Evolutionary conservation across 2,329 filamentous ascomycete species (phyloP), one percentile per base, ranked within the genome.

Genomic region (Calonectria henricotiae): DNA sequence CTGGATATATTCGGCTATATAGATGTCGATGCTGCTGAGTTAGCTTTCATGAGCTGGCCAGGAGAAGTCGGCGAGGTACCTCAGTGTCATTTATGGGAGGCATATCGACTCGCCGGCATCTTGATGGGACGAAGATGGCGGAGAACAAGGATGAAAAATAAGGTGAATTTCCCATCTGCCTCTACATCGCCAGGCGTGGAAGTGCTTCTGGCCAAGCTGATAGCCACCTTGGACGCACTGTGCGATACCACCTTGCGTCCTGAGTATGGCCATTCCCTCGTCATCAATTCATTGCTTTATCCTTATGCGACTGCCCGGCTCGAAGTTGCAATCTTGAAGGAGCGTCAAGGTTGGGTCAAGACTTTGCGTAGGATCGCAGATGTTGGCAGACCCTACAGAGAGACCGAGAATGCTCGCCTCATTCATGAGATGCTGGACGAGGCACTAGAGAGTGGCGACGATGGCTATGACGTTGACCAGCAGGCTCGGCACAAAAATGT

Each of bases 81-180:
- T 1, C 78, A 79, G 27, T 76, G 73, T 32, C 77, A 79, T 39
- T 71, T 79, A 3, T 80, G 78, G 78, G 78, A 80, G 20, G 71
- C 77, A 0, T 79, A 74, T 65, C 74, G 78, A 1, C 41, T 78
- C 27, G 65, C 78, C 2, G 78, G 76, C 0, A 71, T 80, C 3
- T 23, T 80, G 5, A 68, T 75, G 5, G 49, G 55, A n/a, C 76
- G 78, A 1, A 62, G 76, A 12, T 54, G 67, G 13, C 71, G 58
- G 17, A 68, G 27, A 49, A 11, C 11, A 7, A 35, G 20, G 9
- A 2, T 5, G 1, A 5, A 13, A 11, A 25, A 4, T 3, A 1
- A 55, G 8, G 2, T 20, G 3, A n/a, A 23, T 17, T 25, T 27
- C 35, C 41, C 35, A n/a, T 5, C 23, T 13, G 37, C 8, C 4